Conservation (phyloP, 257 asterid species). For the Thymus mandschuricus region DNA sequence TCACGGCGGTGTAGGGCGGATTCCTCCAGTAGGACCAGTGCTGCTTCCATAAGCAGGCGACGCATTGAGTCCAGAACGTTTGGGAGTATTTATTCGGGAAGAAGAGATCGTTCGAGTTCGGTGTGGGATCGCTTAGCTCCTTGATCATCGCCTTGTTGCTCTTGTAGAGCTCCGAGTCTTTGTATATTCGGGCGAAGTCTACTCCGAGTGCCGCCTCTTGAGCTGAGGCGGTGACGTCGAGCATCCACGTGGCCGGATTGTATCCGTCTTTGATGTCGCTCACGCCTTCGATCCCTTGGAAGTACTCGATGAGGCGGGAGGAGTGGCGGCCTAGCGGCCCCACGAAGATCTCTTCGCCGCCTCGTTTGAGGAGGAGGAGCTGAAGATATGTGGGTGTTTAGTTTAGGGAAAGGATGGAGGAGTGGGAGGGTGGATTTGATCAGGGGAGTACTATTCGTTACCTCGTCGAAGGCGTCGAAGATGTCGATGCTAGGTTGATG, state of each 20-base stretch:
- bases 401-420: not conserved
- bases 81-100: slow-evolving; percentile 64
- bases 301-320: slow-evolving; percentile 62
- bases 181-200: slow-evolving; percentile 59
- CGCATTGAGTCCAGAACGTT: slow-evolving; percentile 66
- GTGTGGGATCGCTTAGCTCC: slow-evolving; percentile 61
- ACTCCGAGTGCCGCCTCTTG: slow-evolving; percentile 64
- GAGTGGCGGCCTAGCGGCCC: slow-evolving; percentile 79
- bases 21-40: slow-evolving; percentile 82
- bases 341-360: slow-evolving; percentile 80
- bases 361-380: slow-evolving; percentile 79
- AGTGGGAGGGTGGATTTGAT: not conserved
- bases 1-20: slow-evolving; percentile 78
- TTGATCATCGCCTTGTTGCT: slow-evolving; percentile 68
- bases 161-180: slow-evolving; percentile 62
- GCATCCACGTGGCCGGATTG: slow-evolving; percentile 98
- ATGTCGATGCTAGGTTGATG: slow-evolving; percentile 96
- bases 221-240: slow-evolving; percentile 63
- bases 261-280: slow-evolving; percentile 61
- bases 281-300: slow-evolving; percentile 68
- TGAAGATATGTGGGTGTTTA: slow-evolving; percentile 31
- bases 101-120: slow-evolving; percentile 57
- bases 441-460: slow-evolving; percentile 1
- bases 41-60: slow-evolving; percentile 87
- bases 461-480: slow-evolving; percentile 97